Base-by-base conservation (phyloP, 257 asterid genomes). In the Nicotiana benthamiana region DNA sequence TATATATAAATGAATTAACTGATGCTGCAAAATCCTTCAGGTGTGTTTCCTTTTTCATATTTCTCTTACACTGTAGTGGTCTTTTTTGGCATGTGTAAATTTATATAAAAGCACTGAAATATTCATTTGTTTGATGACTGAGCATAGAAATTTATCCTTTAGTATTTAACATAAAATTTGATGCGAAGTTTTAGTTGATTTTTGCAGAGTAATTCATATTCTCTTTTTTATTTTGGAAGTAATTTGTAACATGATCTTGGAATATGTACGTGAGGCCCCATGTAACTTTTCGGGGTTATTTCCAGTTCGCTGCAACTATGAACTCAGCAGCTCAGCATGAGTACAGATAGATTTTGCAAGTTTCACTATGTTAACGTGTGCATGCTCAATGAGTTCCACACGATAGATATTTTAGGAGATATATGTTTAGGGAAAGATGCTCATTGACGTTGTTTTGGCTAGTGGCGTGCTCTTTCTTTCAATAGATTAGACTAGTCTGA, bases 21-120 rank as follows among this genome's bases (percentile, higher is more conserved):
- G 92, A 91, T 77, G 86, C 93, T 63, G 85, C 96, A 48, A 93
- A 90, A 75, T 86, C 90, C 77, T 85, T 86, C 86, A 92, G 99
- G 97, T 95, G 20, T 32, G 75, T 80, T 60, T 59, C 60, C 75
- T 26, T 83, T 0, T 40, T n/a, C 63, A 48, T 24, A 56, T 83
- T 57, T 82, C 66, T 74, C 59, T 52, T 24, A 48, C 61, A 74
- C 65, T 66, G 67, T 75, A 82, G 54, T 78, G 77, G 46, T 74
- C 17, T 70, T 32, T 70, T 70, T 70, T 43, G 34, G 7, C 59
- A 40, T 22, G 13, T 43, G 34, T 48, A 72, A 13, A 24, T 72
- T 34, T 72, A 46, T 17, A 64, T 28, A 64, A 43, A 30, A 28
- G 48, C 24, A 30, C 24, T 4, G 13, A 15, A 64, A 17, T 64